Conservation (phyloP, 2,329 filamentous ascomycete genomes). For the Claviceps sorghi region DNA sequence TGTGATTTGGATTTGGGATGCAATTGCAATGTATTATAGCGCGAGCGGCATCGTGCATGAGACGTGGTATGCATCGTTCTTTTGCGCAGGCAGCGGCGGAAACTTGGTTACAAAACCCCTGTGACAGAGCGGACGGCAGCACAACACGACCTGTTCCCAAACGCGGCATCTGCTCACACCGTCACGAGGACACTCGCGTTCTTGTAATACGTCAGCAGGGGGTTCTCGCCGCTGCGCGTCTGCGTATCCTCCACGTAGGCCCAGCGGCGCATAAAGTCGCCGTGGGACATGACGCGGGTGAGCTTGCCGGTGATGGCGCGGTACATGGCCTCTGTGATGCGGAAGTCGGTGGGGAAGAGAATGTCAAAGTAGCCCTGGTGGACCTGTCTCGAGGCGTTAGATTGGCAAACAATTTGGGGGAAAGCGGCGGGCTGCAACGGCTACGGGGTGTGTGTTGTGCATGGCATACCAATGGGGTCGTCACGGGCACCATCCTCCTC, state of each 20-base stretch:
- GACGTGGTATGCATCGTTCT: too few relatives aligned
- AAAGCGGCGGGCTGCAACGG: background rate
- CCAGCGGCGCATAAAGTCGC: slow-evolving; percentile 83
- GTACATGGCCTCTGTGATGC: slow-evolving; percentile 81
- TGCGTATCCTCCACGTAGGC: slow-evolving; percentile 80
- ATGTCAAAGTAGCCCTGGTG: slow-evolving; percentile 99
- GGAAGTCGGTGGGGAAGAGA: slow-evolving; percentile 92
- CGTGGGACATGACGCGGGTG: slow-evolving; percentile 71
- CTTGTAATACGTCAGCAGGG: slow-evolving; percentile 81
- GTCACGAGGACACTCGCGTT: slow-evolving; percentile 91
- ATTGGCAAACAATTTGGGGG: too few relatives aligned
- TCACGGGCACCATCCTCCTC: slow-evolving; percentile 73
- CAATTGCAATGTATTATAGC: too few relatives aligned
- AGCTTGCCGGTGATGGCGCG: slow-evolving; percentile 84
- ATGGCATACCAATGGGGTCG: slow-evolving; percentile 61
- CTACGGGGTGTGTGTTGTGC: too few relatives aligned
- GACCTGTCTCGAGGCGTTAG: slow-evolving; percentile 38
- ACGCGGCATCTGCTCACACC: slow-evolving; percentile 35
- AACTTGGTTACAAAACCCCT: too few relatives aligned
- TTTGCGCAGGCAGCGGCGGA: too few relatives aligned
- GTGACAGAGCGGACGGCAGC: too few relatives aligned
- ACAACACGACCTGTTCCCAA: too few relatives aligned
- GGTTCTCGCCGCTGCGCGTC: slow-evolving; percentile 85
- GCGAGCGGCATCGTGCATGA: too few relatives aligned
- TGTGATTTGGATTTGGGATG: too few relatives aligned